Evolutionary conservation across 352 stramenopile genomes (phyloP), one percentile per base, ranked within the genome.

Genomic region (Achlya hypogyna): DNA sequence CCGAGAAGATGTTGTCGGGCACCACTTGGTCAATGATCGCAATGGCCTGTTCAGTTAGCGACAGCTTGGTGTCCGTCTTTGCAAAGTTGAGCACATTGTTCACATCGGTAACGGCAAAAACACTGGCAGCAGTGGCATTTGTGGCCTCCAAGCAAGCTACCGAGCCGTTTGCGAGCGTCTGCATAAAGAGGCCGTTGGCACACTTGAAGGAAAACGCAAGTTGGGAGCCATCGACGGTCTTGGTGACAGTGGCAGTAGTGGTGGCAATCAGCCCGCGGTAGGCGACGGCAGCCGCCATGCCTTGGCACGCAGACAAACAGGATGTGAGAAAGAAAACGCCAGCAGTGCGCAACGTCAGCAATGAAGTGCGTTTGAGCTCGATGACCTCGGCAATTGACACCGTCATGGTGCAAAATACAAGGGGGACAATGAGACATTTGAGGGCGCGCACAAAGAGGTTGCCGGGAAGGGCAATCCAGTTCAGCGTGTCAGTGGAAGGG

Each of bases 331-430:
- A 51, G 54, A 63, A 63, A 90, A 89, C 56, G 88, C 78, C 47
- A 75, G 74, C 40, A 87, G 85, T 93, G 64, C 88, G 78, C 14
- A 79, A 62, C 10, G 81, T 81, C 20, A 93, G 72, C 22, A 88
- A 71, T 2, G 78, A 88, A 0, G 86, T 75, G 67, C 89, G 89
- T 31, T 82, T 82, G 4, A 89, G 78, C 43, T 80, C 87, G 38
- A 93, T 76, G 34, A 90, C 86, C 63, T 91, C 85, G 0, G 79
- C 81, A 10, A 91, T 81, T 22, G 82, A 81, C 9, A 93, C 81
- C 0, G 83, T 78, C 14, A 93, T 81, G 0, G 81, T 81, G 56
- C 79, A 91, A 71, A 93, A 93, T 2, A 91, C 82, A 63, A 91
- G 87, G 22, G 85, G 85, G 14, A 93, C 65, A n/a, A 91, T 81